Evolutionary conservation across 2,329 filamentous ascomycete genomes (phyloP).

Genomic region (Tothia fuscella): DNA sequence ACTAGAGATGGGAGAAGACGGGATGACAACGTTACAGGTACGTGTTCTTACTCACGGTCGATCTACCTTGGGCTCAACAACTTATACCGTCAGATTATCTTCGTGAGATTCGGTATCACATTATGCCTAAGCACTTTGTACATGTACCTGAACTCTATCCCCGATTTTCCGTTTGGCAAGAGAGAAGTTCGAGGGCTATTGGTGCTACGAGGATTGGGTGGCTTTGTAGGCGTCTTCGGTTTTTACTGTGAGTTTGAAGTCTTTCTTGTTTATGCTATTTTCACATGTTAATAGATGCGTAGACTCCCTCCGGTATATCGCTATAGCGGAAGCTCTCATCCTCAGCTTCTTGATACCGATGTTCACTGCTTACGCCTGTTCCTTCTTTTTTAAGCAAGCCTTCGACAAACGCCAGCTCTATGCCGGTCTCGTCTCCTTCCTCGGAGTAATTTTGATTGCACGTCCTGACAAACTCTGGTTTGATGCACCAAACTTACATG

Average conservation of each 20-base stretch:
- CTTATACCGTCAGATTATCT: neutral
- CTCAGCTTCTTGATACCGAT: neutral
- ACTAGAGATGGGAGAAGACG: neutral
- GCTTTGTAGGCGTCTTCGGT: neutral
- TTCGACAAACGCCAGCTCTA: neutral
- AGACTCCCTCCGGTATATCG: neutral
- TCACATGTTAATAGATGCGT: neutral
- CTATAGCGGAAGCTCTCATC: neutral
- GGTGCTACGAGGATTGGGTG: neutral
- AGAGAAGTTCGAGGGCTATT: neutral
- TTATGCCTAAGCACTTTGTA: neutral
- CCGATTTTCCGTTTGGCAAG: neutral
- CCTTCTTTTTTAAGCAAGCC: neutral
- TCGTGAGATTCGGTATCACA: neutral
- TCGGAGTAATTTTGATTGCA: neutral
- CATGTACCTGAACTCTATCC: neutral
- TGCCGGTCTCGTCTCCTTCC: neutral
- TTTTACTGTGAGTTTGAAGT: neutral
- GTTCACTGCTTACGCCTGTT: neutral
- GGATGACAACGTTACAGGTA: neutral
- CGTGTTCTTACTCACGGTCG: neutral
- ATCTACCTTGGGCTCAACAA: neutral
- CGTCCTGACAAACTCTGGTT: neutral
- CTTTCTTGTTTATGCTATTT: neutral
- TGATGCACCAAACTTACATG: neutral